phyloP scores from a whole-genome alignment of 208 protist species.

The Herpetomonas tarakana region DNA sequence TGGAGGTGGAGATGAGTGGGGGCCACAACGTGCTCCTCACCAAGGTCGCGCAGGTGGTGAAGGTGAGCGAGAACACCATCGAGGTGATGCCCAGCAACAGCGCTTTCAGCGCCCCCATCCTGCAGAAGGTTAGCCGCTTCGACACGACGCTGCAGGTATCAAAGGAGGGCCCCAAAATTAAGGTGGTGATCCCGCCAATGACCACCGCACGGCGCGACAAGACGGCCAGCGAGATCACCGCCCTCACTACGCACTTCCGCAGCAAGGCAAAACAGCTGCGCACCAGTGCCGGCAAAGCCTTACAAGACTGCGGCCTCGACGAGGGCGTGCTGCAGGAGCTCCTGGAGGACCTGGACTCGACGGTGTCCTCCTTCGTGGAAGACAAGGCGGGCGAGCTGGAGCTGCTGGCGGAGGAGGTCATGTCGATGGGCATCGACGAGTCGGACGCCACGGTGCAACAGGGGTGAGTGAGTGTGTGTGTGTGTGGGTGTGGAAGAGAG shows the following conservation, averaged over 20 bases:
- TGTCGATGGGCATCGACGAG: slow-evolving; percentile 83
- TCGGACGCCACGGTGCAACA: slow-evolving; percentile 34
- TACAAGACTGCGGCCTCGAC: slow-evolving; percentile 67
- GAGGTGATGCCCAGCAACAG: slow-evolving; percentile 60
- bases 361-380: slow-evolving; percentile 56
- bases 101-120: slow-evolving; percentile 45
- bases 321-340: slow-evolving; percentile 61
- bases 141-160: slow-evolving; percentile 66
- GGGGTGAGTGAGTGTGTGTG: not conserved
- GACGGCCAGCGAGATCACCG: slow-evolving; percentile 50
- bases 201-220: slow-evolving; percentile 71
- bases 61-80: slow-evolving; percentile 51
- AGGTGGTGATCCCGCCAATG: slow-evolving; percentile 62
- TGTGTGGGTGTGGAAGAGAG: too few species aligned
- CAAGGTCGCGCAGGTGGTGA: slow-evolving; percentile 76
- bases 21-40: slow-evolving; percentile 61
- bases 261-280: slow-evolving; percentile 57
- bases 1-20: slow-evolving; percentile 66
- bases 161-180: slow-evolving; percentile 69
- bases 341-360: slow-evolving; percentile 42
- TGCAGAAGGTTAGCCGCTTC: slow-evolving; percentile 75
- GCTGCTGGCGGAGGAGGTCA: slow-evolving; percentile 67
- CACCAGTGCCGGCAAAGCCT: slow-evolving; percentile 49
- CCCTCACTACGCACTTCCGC: slow-evolving; percentile 37
- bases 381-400: slow-evolving; percentile 76